Evolutionary conservation across 768 basidiomycete species (phyloP).

Genomic region (Leccinum sublutescens): DNA sequence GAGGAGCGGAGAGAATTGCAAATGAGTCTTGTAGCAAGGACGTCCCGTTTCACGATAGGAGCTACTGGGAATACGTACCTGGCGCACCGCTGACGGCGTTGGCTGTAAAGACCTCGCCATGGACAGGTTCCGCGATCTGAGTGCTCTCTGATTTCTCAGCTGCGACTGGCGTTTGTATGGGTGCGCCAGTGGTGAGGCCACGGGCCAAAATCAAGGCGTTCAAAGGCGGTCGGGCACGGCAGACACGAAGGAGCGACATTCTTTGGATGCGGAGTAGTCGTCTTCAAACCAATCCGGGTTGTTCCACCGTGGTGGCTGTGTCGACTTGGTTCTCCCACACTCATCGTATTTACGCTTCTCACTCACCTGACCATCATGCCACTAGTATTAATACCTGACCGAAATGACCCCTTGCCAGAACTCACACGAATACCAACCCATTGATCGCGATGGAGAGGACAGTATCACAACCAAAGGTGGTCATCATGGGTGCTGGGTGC

Average conservation of each 20-base stretch:
- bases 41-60: neutral
- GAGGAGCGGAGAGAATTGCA: neutral
- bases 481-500: conserved; percentile 25
- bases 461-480: conserved; percentile 11
- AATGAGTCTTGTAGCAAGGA: neutral
- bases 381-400: conserved; percentile 2
- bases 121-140: conserved; percentile 45
- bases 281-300: conserved; percentile 1
- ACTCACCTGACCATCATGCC: neutral
- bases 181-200: conserved; percentile 19
- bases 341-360: neutral
- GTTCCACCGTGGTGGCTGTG: conserved; percentile 24
- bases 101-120: conserved; percentile 66
- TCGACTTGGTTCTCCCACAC: neutral
- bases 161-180: conserved; percentile 22
- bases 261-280: neutral
- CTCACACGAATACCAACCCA: neutral
- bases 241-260: conserved; percentile 60
- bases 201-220: conserved; percentile 15
- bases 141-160: conserved; percentile 26
- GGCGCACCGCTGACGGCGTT: conserved; percentile 88
- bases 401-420: neutral
- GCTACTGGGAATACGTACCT: conserved; percentile 42
- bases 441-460: neutral
- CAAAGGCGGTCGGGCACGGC: conserved; percentile 30